Base-by-base conservation (phyloP, 148 eudicot genomes). In the Nepenthes gracilis region DNA sequence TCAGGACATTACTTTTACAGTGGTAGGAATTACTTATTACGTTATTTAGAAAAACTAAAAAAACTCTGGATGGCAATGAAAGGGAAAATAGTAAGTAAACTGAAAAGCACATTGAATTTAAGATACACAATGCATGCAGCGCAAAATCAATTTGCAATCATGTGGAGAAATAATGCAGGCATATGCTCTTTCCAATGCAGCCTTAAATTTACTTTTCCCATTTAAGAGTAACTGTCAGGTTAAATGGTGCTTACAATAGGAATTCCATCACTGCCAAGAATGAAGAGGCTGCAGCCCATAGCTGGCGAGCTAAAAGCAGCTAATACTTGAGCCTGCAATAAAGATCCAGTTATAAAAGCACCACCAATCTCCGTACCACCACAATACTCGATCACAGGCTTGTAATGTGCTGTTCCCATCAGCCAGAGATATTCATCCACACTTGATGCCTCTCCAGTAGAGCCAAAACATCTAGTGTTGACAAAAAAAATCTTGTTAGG, bases 321-420 rank as follows among this genome's bases (percentile, higher is more conserved):
- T 59, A 93, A 71, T 58, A 81, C 90, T 69, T 88, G 99, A 64
- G 85, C 59, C 75, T 93, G 99, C 77, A 93, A 67, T 43, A 93
- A 59, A 12, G 96, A 88, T 58, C 99, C 99, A 64, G 84, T 70
- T 47, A 84, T 54, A 60, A 88, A 93, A 57, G 85, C 96, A 73
- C 99, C 96, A 62, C 96, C 99, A 61, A 93, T 84, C 75, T 93
- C 99, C 37, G 99, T 93, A 66, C 99, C 99, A 56, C 99, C 99
- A 68, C 99, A 93, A 65, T 73, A 81, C 80, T 93, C 99, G 47
- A 93, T 86, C 43, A 93, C 68, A 51, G 99, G 99, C 79, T 93
- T 93, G 78, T 86, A 93, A 52, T 45, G 48, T 12, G 96, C 95
- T 80, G 96, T 82, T 54, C 96, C 95, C 96, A 89, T 88, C 60